Base-by-base conservation (phyloP, 2,329 filamentous ascomycete species). In the Pseudocercospora crystallina region DNA sequence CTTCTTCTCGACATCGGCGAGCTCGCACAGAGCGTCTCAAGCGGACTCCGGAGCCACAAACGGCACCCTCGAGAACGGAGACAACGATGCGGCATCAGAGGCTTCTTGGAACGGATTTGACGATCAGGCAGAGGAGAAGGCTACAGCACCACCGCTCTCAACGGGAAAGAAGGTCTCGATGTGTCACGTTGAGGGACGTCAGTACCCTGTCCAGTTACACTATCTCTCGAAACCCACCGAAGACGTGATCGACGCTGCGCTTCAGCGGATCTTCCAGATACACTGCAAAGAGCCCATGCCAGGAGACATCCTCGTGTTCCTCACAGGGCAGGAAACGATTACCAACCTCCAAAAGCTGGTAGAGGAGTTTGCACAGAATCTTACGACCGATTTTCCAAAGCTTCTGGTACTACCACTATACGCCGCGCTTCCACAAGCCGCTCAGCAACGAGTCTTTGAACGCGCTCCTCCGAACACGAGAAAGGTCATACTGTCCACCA, bases 241-340 rank as follows among this genome's bases (percentile, higher is more conserved):
- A 8, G 89, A 96, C 61, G 85, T 96, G 51, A 81, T 95, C 38
- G 89, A 96, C 59, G 81, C 86, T 26, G 81, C 95, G 2, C 76
- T 96, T 10, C 87, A 91, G 59, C 83, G 81, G 1, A 88, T 97
- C 13, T 88, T 96, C 65, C 85, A 90, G 61, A 86, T 97, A 11
- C 91, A 99, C 65, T 80, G 84, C 48, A 86, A 90, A 54, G 89
- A 53, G 36, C 88, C 91, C 0, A 78, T 96, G n/a, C 92, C 94
- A 0, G 94, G 95, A 20, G 94, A 97, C 66, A 87, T 99, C 7
- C 76, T 99, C 0, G 90, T 91, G 0, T 99, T 99, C 64, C 75
- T 99, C 10, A 90, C 89, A 0, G 94, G 94, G 0, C 91, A 96
- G 64, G 92, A 97, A 61, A 89, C 92, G 4, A 95, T 99, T 20